phyloP scores from a whole-genome alignment of 306 rosid species.

The Prosopis cineraria region DNA sequence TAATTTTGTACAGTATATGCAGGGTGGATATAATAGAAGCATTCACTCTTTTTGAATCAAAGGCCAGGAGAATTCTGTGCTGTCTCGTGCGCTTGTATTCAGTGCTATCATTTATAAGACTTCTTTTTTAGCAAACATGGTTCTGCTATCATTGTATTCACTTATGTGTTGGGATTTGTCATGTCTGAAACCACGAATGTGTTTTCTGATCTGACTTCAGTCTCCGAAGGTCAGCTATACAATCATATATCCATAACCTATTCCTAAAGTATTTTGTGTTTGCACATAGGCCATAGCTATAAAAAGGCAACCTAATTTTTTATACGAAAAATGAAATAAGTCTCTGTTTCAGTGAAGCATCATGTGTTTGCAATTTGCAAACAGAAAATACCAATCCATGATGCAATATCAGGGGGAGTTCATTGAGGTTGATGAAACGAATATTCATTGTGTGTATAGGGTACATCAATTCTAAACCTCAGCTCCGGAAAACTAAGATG shows the following conservation, averaged over 20 bases:
- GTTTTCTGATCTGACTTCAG: not conserved
- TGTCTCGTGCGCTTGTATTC: not conserved
- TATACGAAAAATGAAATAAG: not conserved
- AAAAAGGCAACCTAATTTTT: not conserved
- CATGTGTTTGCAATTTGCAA: not conserved
- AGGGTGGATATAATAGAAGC: not conserved
- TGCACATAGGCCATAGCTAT: not conserved
- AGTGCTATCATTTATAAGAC: not conserved
- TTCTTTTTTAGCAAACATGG: not conserved
- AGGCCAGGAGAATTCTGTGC: not conserved
- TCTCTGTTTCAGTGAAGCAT: not conserved
- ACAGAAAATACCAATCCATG: not conserved
- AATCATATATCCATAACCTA: not conserved
- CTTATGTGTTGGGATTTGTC: not conserved
- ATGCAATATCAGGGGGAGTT: not conserved
- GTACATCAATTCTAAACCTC: not conserved
- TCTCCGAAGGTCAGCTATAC: not conserved
- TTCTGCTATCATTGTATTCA: no score
- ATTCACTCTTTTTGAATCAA: not conserved
- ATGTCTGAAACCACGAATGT: not conserved
- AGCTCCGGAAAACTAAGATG: not conserved
- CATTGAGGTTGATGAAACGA: not conserved
- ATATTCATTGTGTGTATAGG: not conserved
- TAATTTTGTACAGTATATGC: not conserved
- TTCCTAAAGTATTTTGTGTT: not conserved